phyloP scores from a whole-genome alignment of 1,284 basidiomycete genomes.

The Pulveroboletus sp. region DNA sequence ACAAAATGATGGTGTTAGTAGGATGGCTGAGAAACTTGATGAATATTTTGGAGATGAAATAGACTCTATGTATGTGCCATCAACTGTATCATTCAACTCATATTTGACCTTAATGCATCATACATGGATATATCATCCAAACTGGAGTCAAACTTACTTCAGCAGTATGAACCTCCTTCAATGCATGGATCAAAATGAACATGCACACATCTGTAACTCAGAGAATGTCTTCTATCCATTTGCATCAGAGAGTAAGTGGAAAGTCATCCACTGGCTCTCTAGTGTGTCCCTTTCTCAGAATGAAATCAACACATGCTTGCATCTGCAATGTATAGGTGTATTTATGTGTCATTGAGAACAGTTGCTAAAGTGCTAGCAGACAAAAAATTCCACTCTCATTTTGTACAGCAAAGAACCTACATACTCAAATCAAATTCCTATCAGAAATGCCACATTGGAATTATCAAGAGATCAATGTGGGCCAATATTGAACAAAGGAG shows the following conservation, averaged over 20 bases:
- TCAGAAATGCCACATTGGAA: slow-evolving; percentile 5
- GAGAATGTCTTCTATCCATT: slow-evolving; percentile 7
- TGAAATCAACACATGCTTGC: slow-evolving; percentile 3
- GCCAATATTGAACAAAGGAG: not conserved
- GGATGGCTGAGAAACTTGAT: no score
- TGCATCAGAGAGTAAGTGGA: not conserved
- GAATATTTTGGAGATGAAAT: no score
- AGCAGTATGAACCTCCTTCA: not conserved
- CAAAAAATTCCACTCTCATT: not conserved
- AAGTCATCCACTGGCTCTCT: slow-evolving; percentile 3
- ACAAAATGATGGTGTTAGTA: no score
- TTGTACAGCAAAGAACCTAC: not conserved
- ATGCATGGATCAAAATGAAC: not conserved
- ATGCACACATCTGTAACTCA: not conserved
- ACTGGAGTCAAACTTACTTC: not conserved
- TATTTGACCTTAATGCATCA: not conserved
- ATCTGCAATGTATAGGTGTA: not conserved
- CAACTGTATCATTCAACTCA: not conserved
- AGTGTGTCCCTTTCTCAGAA: slow-evolving; percentile 1
- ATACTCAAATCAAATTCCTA: not conserved
- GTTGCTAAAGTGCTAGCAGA: not conserved
- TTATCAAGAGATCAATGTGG: slow-evolving; percentile 2
- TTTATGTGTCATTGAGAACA: not conserved
- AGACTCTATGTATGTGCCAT: no score
- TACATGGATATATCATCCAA: not conserved